Percentiles rank a stretch among this genome's conserved stretches.
phyloP scores from a whole-genome alignment of 257 asterid species.

The Solanum lycopersicoides region DNA sequence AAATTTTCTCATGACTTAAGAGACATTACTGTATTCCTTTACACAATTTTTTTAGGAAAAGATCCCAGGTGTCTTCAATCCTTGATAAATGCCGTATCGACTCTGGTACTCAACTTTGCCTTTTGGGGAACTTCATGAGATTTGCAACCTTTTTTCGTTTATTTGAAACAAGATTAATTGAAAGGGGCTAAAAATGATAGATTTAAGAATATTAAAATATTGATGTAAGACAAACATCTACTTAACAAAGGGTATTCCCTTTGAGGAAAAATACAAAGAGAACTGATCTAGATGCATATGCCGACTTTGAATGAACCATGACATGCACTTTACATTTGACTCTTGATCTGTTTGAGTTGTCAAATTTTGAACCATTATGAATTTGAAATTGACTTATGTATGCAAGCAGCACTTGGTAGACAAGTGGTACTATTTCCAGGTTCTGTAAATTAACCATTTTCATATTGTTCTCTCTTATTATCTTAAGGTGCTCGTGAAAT shows the following conservation, averaged over 20 bases:
- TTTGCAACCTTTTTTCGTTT: too few species aligned
- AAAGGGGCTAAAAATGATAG: too few species aligned
- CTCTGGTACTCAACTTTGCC: neutral
- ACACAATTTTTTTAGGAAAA: neutral
- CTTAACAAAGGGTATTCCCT: neutral
- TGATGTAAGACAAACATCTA: neutral
- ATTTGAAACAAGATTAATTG: too few species aligned
- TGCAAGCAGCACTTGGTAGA: neutral
- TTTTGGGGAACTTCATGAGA: neutral
- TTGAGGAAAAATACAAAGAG: neutral
- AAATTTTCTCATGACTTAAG: neutral
- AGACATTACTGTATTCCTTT: too few species aligned
- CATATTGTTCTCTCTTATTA: neutral
- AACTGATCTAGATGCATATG: neutral
- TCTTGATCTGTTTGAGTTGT: neutral
- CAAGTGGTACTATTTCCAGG: accelerated
- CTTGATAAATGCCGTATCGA: neutral
- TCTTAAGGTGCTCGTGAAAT: neutral
- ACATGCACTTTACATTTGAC: neutral
- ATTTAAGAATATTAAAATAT: neutral
- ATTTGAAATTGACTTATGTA: neutral
- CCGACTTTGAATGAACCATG: neutral
- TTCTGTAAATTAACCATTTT: neutral
- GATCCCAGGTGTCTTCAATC: neutral
- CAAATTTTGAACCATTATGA: neutral